These are phyloP conservation scores for Pseudomonodictys pantanalensis DNA, from an alignment of 495 filamentous ascomycete species.

Conservation along the genomic window DNA sequence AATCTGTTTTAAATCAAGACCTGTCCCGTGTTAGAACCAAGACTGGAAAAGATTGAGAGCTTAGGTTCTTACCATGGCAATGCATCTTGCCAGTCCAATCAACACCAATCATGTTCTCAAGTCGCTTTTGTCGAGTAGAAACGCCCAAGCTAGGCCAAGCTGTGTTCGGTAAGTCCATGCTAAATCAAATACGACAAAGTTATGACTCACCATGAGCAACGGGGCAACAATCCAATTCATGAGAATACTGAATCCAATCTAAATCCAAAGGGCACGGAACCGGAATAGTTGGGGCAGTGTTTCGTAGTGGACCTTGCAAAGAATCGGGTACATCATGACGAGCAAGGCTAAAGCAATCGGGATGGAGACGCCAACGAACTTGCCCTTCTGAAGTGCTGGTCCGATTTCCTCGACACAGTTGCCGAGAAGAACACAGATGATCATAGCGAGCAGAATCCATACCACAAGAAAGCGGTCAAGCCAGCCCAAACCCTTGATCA, in stretches of 20 bases:
- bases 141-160: conserved; percentile 77
- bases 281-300: conserved; percentile 65
- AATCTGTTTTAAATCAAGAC: conserved; percentile 76
- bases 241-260: conserved; percentile 72
- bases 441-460: conserved; percentile 86
- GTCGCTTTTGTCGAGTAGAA: conserved; percentile 67
- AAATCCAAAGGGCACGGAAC: conserved; percentile 64
- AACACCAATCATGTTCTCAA: conserved; percentile 73
- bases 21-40: conserved; percentile 37
- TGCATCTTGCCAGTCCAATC: conserved; percentile 75
- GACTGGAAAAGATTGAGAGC: background rate
- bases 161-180: conserved; percentile 33
- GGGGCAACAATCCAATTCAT: conserved; percentile 85
- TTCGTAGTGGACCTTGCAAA: conserved; percentile 83
- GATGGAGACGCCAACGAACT: conserved; percentile 67
- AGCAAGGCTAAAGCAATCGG: conserved; percentile 83
- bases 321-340: conserved; percentile 89
- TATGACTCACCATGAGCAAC: conserved; percentile 70
- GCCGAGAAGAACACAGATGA: conserved; percentile 68
- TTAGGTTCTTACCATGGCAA: conserved; percentile 68
- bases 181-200: background rate
- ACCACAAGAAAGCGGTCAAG: conserved; percentile 72
- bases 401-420: conserved; percentile 66
- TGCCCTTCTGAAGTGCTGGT: conserved; percentile 61
- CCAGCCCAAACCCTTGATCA: conserved; percentile 56